These are phyloP conservation scores for Tylopilus subfusipes DNA, from an alignment of 768 basidiomycete species.

Conservation along the genomic window DNA sequence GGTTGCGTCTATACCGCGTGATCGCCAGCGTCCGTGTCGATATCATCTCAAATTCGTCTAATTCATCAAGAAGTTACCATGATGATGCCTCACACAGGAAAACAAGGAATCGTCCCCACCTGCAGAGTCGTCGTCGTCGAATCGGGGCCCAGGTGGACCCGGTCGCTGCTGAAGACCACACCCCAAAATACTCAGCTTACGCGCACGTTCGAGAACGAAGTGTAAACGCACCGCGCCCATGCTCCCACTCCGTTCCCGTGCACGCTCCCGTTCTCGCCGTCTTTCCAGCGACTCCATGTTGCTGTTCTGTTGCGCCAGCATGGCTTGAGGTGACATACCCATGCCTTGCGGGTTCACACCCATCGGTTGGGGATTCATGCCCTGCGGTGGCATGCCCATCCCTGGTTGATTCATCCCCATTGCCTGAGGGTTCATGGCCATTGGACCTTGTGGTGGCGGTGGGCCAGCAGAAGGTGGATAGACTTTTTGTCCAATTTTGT, in stretches of 20 bases:
- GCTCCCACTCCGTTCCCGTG: slow-evolving; percentile 43
- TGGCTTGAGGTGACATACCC: slow-evolving; percentile 46
- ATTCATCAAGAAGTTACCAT: background rate
- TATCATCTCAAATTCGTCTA: slow-evolving; percentile 67
- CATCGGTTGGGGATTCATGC: slow-evolving; percentile 24
- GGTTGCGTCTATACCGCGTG: slow-evolving; percentile 73
- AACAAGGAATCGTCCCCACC: slow-evolving; percentile 36
- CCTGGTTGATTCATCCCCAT: slow-evolving; percentile 26
- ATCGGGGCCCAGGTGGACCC: slow-evolving; percentile 31
- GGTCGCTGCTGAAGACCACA: slow-evolving; percentile 28
- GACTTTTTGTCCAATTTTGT: slow-evolving; percentile 69
- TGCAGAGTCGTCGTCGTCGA: slow-evolving; percentile 64
- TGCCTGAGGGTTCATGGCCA: slow-evolving; percentile 23
- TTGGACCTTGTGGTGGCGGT: slow-evolving; percentile 30
- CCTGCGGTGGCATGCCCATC: slow-evolving; percentile 25
- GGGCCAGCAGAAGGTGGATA: slow-evolving; percentile 33
- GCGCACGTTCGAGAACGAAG: background rate
- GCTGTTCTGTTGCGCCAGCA: slow-evolving; percentile 70
- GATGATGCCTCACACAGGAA: background rate
- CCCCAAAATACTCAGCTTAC: background rate
- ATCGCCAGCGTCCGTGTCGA: slow-evolving; percentile 70
- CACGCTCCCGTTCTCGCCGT: slow-evolving; percentile 55
- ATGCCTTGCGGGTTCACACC: slow-evolving; percentile 24
- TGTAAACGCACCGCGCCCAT: slow-evolving; percentile 37
- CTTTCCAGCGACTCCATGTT: slow-evolving; percentile 72